Conservation (phyloP, 164 flowering plant genomes). For the Warburgia ugandensis region DNA sequence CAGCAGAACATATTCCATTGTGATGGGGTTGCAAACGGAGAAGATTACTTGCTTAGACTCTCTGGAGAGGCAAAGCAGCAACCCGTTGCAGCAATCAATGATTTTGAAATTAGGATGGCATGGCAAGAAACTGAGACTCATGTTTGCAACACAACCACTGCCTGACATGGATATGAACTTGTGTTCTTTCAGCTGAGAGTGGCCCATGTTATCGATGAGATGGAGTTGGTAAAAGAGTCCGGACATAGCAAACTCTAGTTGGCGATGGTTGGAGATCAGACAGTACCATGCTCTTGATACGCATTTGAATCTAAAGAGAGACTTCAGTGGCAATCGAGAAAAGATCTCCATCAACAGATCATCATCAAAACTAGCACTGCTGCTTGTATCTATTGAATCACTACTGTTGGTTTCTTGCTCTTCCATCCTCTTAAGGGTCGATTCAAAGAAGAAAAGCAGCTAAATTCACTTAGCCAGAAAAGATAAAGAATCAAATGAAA, state of each 20-base stretch:
- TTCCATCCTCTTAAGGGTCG: too few species aligned
- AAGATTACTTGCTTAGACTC: neutral
- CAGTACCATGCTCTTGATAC: neutral
- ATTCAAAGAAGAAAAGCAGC: too few species aligned
- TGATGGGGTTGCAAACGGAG: neutral
- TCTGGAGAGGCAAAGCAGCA: neutral
- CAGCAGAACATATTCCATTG: neutral
- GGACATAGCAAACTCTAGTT: neutral
- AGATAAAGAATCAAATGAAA: too few species aligned
- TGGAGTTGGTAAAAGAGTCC: neutral
- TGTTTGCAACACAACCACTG: neutral
- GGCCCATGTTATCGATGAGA: neutral
- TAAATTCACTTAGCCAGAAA: too few species aligned
- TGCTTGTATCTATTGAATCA: too few species aligned
- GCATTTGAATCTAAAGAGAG: neutral
- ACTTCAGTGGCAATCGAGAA: neutral
- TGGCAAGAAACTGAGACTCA: conserved; percentile 4
- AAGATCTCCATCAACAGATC: conserved; percentile 1
- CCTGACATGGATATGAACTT: neutral
- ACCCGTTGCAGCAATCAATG: neutral
- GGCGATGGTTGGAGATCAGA: neutral
- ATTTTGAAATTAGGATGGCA: neutral
- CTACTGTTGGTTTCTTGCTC: too few species aligned
- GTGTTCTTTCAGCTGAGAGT: too few species aligned
- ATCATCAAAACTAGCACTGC: neutral